phyloP scores from a whole-genome alignment of 306 rosid genomes.

The Gillenia trifoliata region DNA sequence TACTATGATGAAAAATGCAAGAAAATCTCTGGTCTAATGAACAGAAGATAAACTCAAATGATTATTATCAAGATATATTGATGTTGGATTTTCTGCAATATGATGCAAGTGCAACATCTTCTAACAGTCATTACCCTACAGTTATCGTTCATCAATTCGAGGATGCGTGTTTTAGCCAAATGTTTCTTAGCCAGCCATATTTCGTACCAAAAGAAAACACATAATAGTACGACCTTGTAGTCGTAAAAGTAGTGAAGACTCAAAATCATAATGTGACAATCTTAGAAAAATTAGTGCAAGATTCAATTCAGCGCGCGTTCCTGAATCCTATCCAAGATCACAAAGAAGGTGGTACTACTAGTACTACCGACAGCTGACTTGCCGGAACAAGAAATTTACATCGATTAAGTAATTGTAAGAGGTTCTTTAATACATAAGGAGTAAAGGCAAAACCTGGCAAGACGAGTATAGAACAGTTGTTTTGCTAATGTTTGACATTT shows the following conservation, averaged over 20 bases:
- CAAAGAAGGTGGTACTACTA: background rate
- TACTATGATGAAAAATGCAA: background rate
- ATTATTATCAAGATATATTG: background rate
- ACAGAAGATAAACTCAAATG: background rate
- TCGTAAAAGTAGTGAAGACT: background rate
- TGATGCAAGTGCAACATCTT: background rate
- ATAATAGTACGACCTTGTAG: background rate
- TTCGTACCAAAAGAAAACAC: background rate
- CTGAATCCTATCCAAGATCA: background rate
- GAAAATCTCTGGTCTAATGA: background rate
- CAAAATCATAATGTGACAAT: background rate
- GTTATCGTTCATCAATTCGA: background rate
- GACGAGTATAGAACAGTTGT: conserved; percentile 58
- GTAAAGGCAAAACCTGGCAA: conserved; percentile 35
- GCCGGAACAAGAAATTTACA: background rate
- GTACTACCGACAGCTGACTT: no score
- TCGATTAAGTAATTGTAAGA: no score
- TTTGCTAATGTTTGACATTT: conserved; percentile 50
- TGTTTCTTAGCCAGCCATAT: background rate
- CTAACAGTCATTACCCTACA: background rate
- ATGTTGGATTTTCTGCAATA: background rate
- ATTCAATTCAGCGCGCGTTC: background rate
- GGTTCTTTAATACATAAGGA: background rate
- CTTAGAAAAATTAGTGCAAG: background rate
- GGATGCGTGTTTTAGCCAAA: background rate